phyloP scores from a whole-genome alignment of 208 protist genomes.

The Leishmania arabica region DNA sequence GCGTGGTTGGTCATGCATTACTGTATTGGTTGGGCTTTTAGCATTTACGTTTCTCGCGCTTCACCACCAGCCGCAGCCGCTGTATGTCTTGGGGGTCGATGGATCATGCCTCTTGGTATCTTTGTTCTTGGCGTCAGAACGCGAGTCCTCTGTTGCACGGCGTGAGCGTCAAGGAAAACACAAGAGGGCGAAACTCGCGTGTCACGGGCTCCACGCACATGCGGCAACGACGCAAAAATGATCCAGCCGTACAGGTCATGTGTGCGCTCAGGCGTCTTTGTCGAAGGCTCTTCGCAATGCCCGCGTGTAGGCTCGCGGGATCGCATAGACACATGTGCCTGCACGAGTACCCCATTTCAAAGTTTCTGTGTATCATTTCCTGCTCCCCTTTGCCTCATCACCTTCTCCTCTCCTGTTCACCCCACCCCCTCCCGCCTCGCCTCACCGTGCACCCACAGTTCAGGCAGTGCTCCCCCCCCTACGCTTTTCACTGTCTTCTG shows the following conservation, averaged over 20 bases:
- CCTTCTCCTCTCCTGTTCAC: background rate
- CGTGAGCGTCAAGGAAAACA: background rate
- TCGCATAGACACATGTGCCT: background rate
- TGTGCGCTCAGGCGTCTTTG: background rate
- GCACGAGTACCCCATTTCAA: background rate
- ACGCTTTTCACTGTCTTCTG: background rate
- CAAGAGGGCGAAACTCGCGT: background rate
- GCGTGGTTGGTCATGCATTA: background rate
- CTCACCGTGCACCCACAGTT: background rate
- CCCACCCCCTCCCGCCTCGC: no score
- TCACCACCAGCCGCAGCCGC: background rate
- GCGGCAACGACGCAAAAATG: background rate
- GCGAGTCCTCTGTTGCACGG: background rate
- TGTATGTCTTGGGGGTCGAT: background rate
- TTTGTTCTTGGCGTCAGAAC: background rate
- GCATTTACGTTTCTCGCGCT: background rate
- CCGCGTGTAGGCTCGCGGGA: no score
- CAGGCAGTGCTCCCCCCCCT: background rate
- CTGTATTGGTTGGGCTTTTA: background rate
- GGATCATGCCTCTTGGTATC: background rate
- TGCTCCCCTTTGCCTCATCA: background rate
- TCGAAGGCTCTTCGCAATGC: background rate
- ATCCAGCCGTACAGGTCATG: background rate
- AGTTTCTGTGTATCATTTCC: background rate
- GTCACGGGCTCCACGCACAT: background rate